Base-by-base conservation (phyloP, 768 basidiomycete species). In the Lyophyllum decastes region DNA sequence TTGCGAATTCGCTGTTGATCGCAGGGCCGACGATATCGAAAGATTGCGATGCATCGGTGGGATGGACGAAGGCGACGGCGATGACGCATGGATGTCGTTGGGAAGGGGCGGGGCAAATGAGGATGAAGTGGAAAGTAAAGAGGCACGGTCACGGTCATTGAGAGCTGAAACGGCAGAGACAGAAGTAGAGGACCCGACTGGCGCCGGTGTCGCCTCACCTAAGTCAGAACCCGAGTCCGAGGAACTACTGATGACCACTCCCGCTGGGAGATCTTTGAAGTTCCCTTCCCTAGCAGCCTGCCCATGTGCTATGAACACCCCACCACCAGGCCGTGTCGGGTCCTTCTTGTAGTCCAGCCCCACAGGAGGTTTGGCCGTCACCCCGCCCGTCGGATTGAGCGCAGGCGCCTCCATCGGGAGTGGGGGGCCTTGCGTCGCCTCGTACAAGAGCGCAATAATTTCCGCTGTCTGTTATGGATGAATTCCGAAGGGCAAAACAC, bases 371-470 rank as follows among this genome's bases (percentile, higher is more conserved):
- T 79, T 82, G 50, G 73, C 82, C 34, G 76, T 84, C 57, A 84
- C 85, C 26, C 88, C 88, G 1, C 92, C 89, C 0, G 82, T 87
- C 2, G 95, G 94, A 68, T 94, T 95, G 55, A 94, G 78, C 16
- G 82, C 77, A 10, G 88, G 85, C 0, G 85, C 78, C 63, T 86
- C 82, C 52, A 85, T 72, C 9, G 76, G 77, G 58, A 76, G 65
- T 49, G 69, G 76, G 48, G 67, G 80, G n/a, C 89, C 88, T 70
- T 92, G 89, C n/a, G 95, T 96, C 12, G 95, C 93, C 74, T 95
- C 94, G 70, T 93, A 95, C 34, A 97, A 78, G 24, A 98, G 78
- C 6, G 90, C 82, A 63, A 97, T 96, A 55, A 96, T 95, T 73
- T 98, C 95, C 46, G 92, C 86, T 0, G 92, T 94, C 92, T 95